Evolutionary conservation across 2,329 filamentous ascomycete species (phyloP).

Genomic region (Karstenula rhodostoma): DNA sequence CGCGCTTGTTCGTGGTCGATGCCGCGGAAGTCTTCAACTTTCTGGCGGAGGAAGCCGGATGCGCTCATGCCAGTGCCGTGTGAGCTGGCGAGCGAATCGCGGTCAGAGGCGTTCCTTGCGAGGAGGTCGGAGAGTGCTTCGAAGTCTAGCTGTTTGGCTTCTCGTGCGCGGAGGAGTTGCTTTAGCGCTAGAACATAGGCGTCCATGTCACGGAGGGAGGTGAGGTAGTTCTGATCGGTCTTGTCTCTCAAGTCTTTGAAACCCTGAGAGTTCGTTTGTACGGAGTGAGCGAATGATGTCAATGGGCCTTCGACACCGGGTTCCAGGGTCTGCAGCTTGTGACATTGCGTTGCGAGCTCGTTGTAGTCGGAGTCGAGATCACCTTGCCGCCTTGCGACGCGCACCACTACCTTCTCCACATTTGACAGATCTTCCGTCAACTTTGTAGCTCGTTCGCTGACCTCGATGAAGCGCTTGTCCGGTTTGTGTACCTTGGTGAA

Average conservation of each 20-base stretch:
- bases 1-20: slow-evolving; percentile 95
- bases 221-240: slow-evolving; percentile 95
- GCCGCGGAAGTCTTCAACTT: slow-evolving; percentile 95
- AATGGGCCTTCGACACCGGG: slow-evolving; percentile 83
- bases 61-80: slow-evolving; percentile 73
- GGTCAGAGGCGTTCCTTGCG: slow-evolving; percentile 85
- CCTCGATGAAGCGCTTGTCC: slow-evolving; percentile 92
- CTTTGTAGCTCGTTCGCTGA: slow-evolving; percentile 90
- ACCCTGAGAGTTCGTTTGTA: slow-evolving; percentile 82
- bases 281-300: slow-evolving; percentile 83
- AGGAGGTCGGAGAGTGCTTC: slow-evolving; percentile 96
- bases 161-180: slow-evolving; percentile 85
- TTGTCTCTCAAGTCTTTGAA: slow-evolving; percentile 84
- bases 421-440: slow-evolving; percentile 88
- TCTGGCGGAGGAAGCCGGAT: slow-evolving; percentile 87
- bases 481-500: slow-evolving; percentile 97
- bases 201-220: slow-evolving; percentile 92
- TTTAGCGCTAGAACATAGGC: slow-evolving; percentile 90
- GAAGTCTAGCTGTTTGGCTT: slow-evolving; percentile 98
- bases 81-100: slow-evolving; percentile 77
- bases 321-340: slow-evolving; percentile 88
- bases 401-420: slow-evolving; percentile 93
- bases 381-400: slow-evolving; percentile 84
- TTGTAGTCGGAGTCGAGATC: slow-evolving; percentile 89
- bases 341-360: slow-evolving; percentile 92